These are phyloP conservation scores for Aspergillus fumigatiaffinis DNA, from an alignment of 2,329 filamentous ascomycete genomes.

Conservation along the genomic window DNA sequence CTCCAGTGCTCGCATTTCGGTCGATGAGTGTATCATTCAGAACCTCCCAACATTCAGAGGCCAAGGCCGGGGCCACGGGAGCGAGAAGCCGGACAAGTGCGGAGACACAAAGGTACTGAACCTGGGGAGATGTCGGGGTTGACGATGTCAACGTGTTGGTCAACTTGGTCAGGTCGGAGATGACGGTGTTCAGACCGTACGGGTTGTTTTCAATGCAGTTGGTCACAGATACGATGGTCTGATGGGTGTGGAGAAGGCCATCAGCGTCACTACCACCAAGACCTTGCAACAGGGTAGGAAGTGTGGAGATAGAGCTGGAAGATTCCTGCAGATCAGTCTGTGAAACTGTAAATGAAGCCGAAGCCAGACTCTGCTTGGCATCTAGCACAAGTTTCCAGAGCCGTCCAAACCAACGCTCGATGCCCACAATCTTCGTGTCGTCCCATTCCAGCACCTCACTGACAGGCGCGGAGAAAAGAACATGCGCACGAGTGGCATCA, in stretches of 20 bases:
- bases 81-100: conserved; percentile 68
- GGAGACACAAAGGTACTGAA: conserved; percentile 45
- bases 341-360: conserved; percentile 20
- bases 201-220: conserved; percentile 65
- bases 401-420: conserved; percentile 74
- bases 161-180: conserved; percentile 78
- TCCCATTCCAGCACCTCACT: conserved; percentile 85
- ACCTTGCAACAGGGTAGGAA: conserved; percentile 25
- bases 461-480: conserved; percentile 84
- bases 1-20: not conserved
- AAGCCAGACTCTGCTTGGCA: conserved; percentile 22
- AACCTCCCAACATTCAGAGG: conserved; percentile 74
- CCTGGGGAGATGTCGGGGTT: conserved; percentile 35
- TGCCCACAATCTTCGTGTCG: conserved; percentile 72
- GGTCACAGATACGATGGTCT: conserved; percentile 64
- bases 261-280: conserved; percentile 35
- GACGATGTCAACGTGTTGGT: conserved; percentile 64
- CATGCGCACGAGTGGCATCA: conserved; percentile 79
- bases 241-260: conserved; percentile 65
- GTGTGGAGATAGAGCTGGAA: conserved; percentile 19
- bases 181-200: conserved; percentile 75
- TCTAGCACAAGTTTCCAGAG: conserved; percentile 57
- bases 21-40: conserved; percentile 40
- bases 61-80: conserved; percentile 73
- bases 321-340: conserved; percentile 14